phyloP scores from a whole-genome alignment of 2,329 filamentous ascomycete genomes.

The Nigrospora sphaerica region DNA sequence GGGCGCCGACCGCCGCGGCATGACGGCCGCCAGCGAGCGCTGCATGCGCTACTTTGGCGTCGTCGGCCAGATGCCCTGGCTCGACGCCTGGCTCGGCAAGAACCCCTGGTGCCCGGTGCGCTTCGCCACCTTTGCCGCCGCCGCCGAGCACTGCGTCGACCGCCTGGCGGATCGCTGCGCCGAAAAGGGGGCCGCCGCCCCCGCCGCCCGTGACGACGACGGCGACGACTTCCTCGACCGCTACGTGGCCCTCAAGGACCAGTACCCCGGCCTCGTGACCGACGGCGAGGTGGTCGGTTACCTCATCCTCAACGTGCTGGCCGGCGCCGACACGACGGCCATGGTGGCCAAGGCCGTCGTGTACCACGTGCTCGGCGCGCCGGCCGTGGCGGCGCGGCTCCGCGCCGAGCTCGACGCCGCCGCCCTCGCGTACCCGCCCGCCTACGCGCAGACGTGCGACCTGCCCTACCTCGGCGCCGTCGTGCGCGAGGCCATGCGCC shows the following conservation, averaged over 20 bases:
- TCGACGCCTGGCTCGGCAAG: slow-evolving; percentile 30
- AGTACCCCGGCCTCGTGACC: slow-evolving; percentile 17
- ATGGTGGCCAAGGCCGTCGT: slow-evolving; percentile 19
- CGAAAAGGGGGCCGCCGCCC: background rate
- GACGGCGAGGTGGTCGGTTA: slow-evolving; percentile 19
- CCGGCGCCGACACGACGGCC: slow-evolving; percentile 7
- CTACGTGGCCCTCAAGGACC: slow-evolving; percentile 17
- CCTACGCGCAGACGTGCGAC: slow-evolving; percentile 6
- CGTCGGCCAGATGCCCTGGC: slow-evolving; percentile 20
- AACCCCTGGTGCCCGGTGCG: slow-evolving; percentile 14
- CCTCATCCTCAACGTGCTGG: slow-evolving; percentile 6
- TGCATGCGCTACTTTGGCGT: slow-evolving; percentile 25
- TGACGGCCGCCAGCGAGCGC: slow-evolving; percentile 21
- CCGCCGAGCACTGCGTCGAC: background rate
- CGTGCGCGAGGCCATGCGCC: slow-evolving; percentile 35
- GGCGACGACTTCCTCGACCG: slow-evolving; percentile 16
- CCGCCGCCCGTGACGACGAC: background rate
- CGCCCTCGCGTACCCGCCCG: slow-evolving; percentile 9
- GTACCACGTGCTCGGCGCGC: slow-evolving; percentile 24
- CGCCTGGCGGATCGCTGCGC: background rate
- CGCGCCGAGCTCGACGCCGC: slow-evolving; percentile 27
- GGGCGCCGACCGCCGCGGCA: slow-evolving; percentile 27
- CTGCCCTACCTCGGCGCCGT: slow-evolving; percentile 31
- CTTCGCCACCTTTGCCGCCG: background rate
- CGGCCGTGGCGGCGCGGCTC: slow-evolving; percentile 10